These are phyloP conservation scores for Parathielavia hyrcaniae DNA, from an alignment of 495 filamentous ascomycete genomes.

Conservation along the genomic window DNA sequence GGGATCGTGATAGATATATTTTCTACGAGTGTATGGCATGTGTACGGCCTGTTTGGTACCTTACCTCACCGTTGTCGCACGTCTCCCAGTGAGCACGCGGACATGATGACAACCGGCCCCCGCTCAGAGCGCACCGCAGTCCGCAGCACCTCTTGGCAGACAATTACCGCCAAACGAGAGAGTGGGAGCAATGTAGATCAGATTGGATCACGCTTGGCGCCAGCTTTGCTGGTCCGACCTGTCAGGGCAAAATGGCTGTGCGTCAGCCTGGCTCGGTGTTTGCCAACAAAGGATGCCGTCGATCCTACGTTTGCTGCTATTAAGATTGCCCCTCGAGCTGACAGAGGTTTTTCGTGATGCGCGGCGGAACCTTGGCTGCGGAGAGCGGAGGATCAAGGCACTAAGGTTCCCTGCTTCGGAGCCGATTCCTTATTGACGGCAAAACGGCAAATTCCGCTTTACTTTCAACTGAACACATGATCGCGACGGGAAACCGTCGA, in stretches of 20 bases:
- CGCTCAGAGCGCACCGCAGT: background rate
- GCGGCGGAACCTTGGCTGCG: too few relatives aligned
- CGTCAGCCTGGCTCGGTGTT: background rate
- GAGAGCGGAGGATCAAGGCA: background rate
- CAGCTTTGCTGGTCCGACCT: background rate
- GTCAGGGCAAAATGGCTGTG: background rate
- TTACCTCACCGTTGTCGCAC: too few relatives aligned
- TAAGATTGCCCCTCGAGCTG: background rate
- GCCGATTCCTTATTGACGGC: too few relatives aligned
- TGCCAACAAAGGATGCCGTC: background rate
- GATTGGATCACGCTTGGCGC: conserved; percentile 3
- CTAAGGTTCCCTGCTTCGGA: background rate
- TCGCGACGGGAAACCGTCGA: background rate
- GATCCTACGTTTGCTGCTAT: too few relatives aligned
- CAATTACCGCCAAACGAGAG: conserved; percentile 13
- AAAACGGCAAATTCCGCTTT: background rate
- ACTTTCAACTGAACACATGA: background rate
- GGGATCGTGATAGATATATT: conserved; percentile 5
- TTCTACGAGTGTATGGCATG: background rate
- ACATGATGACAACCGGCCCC: background rate
- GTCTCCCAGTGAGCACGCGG: background rate
- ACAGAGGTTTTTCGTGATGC: too few relatives aligned
- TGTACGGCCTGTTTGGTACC: background rate
- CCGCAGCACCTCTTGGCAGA: conserved; percentile 18
- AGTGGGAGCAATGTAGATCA: conserved; percentile 25